Evolutionary conservation across 73 alveolate genomes (phyloP), one percentile per base, ranked within the genome.

Genomic region (Paramecium sonneborni): DNA sequence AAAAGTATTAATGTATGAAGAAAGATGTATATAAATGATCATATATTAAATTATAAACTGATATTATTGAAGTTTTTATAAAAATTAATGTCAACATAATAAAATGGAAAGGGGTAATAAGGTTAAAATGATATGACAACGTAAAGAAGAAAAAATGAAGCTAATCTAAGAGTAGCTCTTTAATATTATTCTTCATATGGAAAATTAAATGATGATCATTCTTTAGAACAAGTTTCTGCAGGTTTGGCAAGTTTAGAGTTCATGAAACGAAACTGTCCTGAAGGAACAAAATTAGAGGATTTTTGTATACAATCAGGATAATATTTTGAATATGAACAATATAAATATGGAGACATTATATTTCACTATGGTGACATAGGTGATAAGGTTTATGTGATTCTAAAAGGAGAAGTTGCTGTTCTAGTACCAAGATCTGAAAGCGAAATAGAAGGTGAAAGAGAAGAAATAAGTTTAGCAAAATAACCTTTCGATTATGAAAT

Each of bases 361-460:
- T 79, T 79, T 18, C 46, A 79, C 15, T 79, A 43, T 24, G 90
- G 90, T 0, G 90, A 79, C 41, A 5, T 39, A 5, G 90, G 90
- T 8, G 90, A 79, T 23, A 79, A 79, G n/a, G 41, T 79, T 4
- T 79, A 79, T 34, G 55, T 79, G 7, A 79, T 79, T 18, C 72
- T 79, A 4, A 41, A 46, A 24, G 90, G 90, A 5, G 90, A 79
- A 44, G 90, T 79, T 24, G 90, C 76, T 6, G 90, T 79, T n/a
- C 24, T 43, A 3, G 90, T 79, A 24, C 90, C 90, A 24, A 21
- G 90, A 41, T 43, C 76, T 3, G 44, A 41, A 6, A 41, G 48
- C 21, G 90, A 79, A 30, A 26, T 79, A 20, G 26, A 43, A 79
- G 35, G 24, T 11, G 90, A 79, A 21, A 2, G 15, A 21, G 90